Percentiles rank a stretch among this genome's conserved stretches.
These are phyloP conservation scores for Phellinidium pouzarii DNA, from an alignment of 1,284 basidiomycete species.

Conservation along the genomic window DNA sequence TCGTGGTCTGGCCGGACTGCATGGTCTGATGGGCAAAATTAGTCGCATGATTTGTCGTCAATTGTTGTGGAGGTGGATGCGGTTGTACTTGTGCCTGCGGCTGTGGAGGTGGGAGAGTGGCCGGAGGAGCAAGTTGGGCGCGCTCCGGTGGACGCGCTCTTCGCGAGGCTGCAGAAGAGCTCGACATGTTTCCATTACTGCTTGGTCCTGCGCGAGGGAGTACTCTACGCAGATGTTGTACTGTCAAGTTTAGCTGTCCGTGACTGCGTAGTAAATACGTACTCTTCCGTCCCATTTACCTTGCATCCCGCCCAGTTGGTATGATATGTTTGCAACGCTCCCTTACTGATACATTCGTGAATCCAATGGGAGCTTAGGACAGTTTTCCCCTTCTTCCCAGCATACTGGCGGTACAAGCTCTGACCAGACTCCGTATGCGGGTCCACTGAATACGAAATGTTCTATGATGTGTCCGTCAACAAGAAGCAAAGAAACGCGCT, in stretches of 20 bases:
- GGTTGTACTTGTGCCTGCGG: constrained; percentile 22
- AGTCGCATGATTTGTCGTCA: constrained; percentile 15
- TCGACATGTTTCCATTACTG: not conserved
- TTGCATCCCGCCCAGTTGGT: constrained; percentile 73
- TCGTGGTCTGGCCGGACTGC: constrained; percentile 24
- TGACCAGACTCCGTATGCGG: constrained; percentile 74
- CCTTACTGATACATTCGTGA: constrained; percentile 60
- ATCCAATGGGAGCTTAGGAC: constrained; percentile 68
- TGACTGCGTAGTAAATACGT: constrained; percentile 21
- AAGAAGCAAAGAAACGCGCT: constrained; percentile 21
- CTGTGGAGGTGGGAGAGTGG: constrained; percentile 14
- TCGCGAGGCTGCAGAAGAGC: constrained; percentile 1
- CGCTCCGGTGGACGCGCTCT: constrained; percentile 1
- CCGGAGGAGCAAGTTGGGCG: not conserved
- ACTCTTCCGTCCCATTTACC: constrained; percentile 70
- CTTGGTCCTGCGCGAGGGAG: constrained; percentile 9
- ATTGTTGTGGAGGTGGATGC: too few relatives aligned
- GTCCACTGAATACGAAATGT: constrained; percentile 44
- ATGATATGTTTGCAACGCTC: constrained; percentile 62
- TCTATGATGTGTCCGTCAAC: constrained; percentile 6
- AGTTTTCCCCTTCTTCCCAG: constrained; percentile 68
- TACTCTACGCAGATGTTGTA: constrained; percentile 3
- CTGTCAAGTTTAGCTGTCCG: not conserved
- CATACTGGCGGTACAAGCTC: constrained; percentile 69
- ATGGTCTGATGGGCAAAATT: constrained; percentile 5